Percentiles rank a stretch among this genome's conserved stretches.
Conservation (phyloP, 257 asterid genomes). For the Scutellaria barbata region DNA sequence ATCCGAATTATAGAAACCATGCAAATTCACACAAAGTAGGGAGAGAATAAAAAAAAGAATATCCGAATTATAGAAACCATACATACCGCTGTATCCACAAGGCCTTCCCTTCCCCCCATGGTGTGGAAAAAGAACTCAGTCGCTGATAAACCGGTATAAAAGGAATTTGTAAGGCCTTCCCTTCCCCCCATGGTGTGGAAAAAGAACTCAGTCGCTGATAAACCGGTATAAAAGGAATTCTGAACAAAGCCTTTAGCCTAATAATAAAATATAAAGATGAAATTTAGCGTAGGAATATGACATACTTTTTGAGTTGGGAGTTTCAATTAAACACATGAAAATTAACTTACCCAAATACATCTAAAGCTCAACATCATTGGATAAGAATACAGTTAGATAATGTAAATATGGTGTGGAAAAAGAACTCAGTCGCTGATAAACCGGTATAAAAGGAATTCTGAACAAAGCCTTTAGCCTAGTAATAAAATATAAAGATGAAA, state of each 20-base stretch:
- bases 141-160: conserved; percentile 85
- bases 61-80: conserved; percentile 29
- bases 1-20: conserved; percentile 29
- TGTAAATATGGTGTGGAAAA: conserved; percentile 68
- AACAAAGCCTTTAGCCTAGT: conserved; percentile 97
- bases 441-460: conserved; percentile 95
- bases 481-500: conserved; percentile 27
- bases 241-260: conserved; percentile 99
- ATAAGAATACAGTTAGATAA: conserved; percentile 6
- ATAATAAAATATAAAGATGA: conserved; percentile 32
- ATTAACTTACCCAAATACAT: neutral
- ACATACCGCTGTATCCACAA: conserved; percentile 97
- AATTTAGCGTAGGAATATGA: conserved; percentile 20
- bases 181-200: conserved; percentile 80
- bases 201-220: conserved; percentile 90
- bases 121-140: conserved; percentile 73
- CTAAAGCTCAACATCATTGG: neutral
- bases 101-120: conserved; percentile 99
- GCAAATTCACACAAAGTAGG: conserved; percentile 9
- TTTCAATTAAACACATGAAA: neutral
- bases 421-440: conserved; percentile 86
- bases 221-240: conserved; percentile 91
- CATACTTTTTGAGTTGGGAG: conserved; percentile 15
- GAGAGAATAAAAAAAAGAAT: neutral
- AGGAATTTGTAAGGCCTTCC: conserved; percentile 98